Base-by-base conservation (phyloP, 1,139 yeast genomes). In the Sugiyamaella castrensis region DNA sequence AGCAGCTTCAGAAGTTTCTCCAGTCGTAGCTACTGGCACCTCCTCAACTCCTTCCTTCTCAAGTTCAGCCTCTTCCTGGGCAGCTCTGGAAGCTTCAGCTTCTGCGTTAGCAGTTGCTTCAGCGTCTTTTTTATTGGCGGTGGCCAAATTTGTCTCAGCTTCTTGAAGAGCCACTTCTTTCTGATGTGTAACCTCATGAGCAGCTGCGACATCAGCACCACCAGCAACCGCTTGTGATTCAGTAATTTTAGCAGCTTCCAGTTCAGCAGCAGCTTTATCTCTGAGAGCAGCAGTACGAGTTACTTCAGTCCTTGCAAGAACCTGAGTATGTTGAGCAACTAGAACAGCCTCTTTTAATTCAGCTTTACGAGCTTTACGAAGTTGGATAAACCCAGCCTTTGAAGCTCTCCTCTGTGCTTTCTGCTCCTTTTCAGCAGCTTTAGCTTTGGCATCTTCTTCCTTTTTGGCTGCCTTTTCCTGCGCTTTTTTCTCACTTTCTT, bases 21-120 rank as follows among this genome's bases (percentile, higher is more conserved):
- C 41, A 19, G n/a, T n/a, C n/a, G n/a, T n/a, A n/a, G n/a, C 24
- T 3, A 5, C 24, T 19, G 24, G 24, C 24, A 19, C 24, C 24
- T 19, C 42, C 11, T 19, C 36, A 12, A 30, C 30, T 53, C 73
- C 78, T 56, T 74, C 80, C 19, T 11, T 28, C 5, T 15, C 28
- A 6, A 40, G n/a, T 43, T 63, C 74, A 50, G 79, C 82, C 56
- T 76, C 80, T 53, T 73, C 81, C 55, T 73, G 75, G 55, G 76
- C 82, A 59, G 73, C 75, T 58, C 67, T 70, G 52, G 63, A 65
- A 43, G 64, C 61, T 57, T 66, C 74, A 53, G 67, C 71, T 28
- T 60, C 68, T 48, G 69, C 72, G 53, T 67, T 74, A 64, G 75
- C 79, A 59, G 75, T 82, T 63, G 75, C 83, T 54, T 71, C 45